Percentiles rank a stretch among this genome's conserved stretches.
Evolutionary conservation across 2,329 filamentous ascomycete genomes (phyloP).

Genomic region (Teratosphaeriaceae sp.): DNA sequence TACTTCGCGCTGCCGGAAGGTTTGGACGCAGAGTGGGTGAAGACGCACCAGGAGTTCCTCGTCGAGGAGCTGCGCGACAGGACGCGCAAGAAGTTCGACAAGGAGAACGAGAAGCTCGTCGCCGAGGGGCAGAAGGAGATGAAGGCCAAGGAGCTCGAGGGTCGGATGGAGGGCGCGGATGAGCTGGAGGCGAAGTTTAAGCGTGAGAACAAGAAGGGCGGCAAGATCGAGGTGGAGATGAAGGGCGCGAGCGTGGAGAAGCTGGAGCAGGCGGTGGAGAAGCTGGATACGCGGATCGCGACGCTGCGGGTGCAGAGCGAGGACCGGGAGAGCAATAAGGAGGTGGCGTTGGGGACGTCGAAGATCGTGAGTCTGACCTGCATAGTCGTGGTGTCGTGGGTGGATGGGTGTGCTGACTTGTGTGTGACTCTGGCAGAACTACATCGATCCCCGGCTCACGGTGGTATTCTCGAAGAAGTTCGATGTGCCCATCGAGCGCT

Average conservation of each 20-base stretch:
- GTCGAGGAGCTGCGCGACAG: conserved; percentile 82
- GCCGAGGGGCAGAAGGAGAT: conserved; percentile 73
- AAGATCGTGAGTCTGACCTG: conserved; percentile 99
- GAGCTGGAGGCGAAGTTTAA: conserved; percentile 88
- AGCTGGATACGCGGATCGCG: conserved; percentile 81
- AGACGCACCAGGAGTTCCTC: conserved; percentile 75
- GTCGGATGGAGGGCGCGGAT: conserved; percentile 68
- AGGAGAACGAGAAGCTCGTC: conserved; percentile 91
- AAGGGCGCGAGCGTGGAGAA: conserved; percentile 76
- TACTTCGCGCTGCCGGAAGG: conserved; percentile 82
- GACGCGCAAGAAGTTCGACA: conserved; percentile 96
- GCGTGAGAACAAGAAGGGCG: conserved; percentile 80
- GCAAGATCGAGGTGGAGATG: conserved; percentile 89
- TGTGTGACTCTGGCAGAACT: conserved; percentile 65
- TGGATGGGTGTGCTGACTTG: conserved; percentile 24
- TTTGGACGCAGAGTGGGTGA: conserved; percentile 75
- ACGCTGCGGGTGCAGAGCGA: conserved; percentile 79
- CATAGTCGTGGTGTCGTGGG: too few relatives aligned
- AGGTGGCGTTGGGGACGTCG: conserved; percentile 93
- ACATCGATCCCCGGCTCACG: conserved; percentile 94
- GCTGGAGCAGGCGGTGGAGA: conserved; percentile 66
- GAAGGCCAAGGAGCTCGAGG: conserved; percentile 77
- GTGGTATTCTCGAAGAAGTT: conserved; percentile 98
- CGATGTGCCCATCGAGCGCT: conserved; percentile 92
- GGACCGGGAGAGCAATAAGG: conserved; percentile 97